phyloP scores from a whole-genome alignment of 305 asterid species.

The Galium porrigens region DNA sequence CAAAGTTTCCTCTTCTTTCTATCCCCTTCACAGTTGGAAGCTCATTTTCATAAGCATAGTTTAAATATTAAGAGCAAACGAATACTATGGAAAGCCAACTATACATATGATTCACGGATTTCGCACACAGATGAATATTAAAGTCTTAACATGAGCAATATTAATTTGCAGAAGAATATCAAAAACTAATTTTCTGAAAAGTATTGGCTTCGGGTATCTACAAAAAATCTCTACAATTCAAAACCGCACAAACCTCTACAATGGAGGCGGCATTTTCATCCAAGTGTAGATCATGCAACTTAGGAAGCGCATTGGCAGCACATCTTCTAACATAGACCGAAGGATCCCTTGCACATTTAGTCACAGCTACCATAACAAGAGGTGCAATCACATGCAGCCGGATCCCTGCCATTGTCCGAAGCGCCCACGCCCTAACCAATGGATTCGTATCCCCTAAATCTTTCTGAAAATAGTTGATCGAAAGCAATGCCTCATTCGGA shows the following conservation, averaged over 20 bases:
- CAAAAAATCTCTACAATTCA: background rate
- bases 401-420: conserved; percentile 94
- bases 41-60: background rate
- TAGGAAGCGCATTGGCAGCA: conserved; percentile 90
- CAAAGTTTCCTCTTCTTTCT: background rate
- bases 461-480: conserved; percentile 87
- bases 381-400: conserved; percentile 79
- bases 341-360: conserved; percentile 86
- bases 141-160: background rate
- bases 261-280: conserved; percentile 59
- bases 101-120: background rate
- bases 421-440: conserved; percentile 89
- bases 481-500: conserved; percentile 76
- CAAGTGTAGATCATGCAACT: conserved; percentile 77
- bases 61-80: background rate
- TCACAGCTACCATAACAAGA: conserved; percentile 65
- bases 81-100: background rate
- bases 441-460: conserved; percentile 88
- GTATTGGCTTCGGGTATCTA: background rate
- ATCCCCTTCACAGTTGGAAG: background rate
- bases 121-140: background rate
- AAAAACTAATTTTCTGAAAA: background rate
- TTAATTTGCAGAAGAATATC: background rate
- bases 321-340: conserved; percentile 87
- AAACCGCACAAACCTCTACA: conserved; percentile 51